These are phyloP conservation scores for Ramalina intermedia DNA, from an alignment of 495 filamentous ascomycete genomes.

Conservation along the genomic window DNA sequence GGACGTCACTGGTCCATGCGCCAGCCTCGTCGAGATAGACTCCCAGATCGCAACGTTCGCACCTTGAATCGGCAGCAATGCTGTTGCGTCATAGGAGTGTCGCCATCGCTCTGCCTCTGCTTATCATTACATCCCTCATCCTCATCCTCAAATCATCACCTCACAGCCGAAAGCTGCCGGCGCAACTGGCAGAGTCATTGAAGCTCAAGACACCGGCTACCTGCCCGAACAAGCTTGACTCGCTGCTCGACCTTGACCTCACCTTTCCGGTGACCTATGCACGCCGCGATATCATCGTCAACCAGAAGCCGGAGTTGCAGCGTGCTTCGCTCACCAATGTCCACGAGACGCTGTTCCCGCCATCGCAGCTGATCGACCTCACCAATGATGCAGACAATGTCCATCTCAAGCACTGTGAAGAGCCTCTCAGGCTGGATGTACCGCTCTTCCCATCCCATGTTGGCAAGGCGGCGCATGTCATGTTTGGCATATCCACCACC, in stretches of 20 bases:
- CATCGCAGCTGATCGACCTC: slow-evolving; percentile 32
- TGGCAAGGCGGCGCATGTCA: slow-evolving; percentile 33
- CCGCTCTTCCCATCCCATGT: slow-evolving; percentile 29
- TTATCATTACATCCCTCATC: slow-evolving; percentile 1
- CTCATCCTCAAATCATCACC: slow-evolving; percentile 3
- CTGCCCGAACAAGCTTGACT: slow-evolving; percentile 14
- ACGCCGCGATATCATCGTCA: slow-evolving; percentile 14
- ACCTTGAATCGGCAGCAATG: neutral
- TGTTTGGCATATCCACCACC: slow-evolving; percentile 38
- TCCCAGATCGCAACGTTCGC: neutral
- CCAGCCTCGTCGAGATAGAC: neutral
- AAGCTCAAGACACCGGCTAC: neutral
- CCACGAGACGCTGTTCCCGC: slow-evolving; percentile 28
- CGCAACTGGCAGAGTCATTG: slow-evolving; percentile 4
- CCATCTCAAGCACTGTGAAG: slow-evolving; percentile 24
- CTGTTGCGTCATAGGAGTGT: slow-evolving; percentile 1
- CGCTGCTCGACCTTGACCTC: slow-evolving; percentile 8
- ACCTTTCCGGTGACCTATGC: slow-evolving; percentile 15
- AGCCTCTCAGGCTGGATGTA: slow-evolving; percentile 30
- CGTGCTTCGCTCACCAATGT: slow-evolving; percentile 15
- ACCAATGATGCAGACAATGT: slow-evolving; percentile 24
- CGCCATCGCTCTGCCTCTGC: slow-evolving; percentile 1
- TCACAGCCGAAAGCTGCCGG: neutral
- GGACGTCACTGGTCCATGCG: neutral
- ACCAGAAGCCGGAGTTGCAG: slow-evolving; percentile 1